Conservation (phyloP, 163 green algal genomes). For the Volvox carteri region DNA sequence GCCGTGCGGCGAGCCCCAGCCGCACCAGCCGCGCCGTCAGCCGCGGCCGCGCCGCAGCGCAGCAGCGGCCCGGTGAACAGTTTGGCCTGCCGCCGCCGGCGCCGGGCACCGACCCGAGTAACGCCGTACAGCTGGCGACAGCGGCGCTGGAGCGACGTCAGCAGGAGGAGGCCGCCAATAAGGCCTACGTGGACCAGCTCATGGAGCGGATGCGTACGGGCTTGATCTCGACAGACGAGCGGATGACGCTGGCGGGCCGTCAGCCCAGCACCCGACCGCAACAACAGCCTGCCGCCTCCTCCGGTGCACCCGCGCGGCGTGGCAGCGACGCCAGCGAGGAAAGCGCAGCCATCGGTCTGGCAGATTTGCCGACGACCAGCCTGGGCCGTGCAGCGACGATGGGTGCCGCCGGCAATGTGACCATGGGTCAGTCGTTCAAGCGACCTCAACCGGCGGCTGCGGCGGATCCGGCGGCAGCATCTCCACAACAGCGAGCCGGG, state of each 20-base stretch:
- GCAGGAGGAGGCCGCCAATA: constrained; percentile 31
- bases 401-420: no score
- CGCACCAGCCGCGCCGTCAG: constrained; percentile 9
- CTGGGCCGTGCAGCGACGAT: no score
- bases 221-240: constrained; percentile 1
- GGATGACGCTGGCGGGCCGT: constrained; percentile 10
- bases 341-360: not conserved
- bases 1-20: constrained; percentile 17
- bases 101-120: constrained; percentile 26
- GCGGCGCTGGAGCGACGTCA: constrained; percentile 41
- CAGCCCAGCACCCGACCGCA: not conserved
- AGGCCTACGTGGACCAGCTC: constrained; percentile 13
- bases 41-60: not conserved
- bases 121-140: constrained; percentile 25
- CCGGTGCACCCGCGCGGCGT: no score
- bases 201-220: constrained; percentile 19
- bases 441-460: no score
- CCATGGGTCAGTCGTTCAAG: not conserved
- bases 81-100: not conserved
- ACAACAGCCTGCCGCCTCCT: not conserved
- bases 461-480: not conserved
- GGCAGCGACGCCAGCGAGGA: not conserved
- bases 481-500: not conserved
- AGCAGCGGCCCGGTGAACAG: not conserved
- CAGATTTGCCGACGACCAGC: not conserved